A percentile compares a stretch with the other conserved stretches of the same genome.
Evolutionary conservation across 768 basidiomycete species (phyloP).

Genomic region (Serendipita sp.): DNA sequence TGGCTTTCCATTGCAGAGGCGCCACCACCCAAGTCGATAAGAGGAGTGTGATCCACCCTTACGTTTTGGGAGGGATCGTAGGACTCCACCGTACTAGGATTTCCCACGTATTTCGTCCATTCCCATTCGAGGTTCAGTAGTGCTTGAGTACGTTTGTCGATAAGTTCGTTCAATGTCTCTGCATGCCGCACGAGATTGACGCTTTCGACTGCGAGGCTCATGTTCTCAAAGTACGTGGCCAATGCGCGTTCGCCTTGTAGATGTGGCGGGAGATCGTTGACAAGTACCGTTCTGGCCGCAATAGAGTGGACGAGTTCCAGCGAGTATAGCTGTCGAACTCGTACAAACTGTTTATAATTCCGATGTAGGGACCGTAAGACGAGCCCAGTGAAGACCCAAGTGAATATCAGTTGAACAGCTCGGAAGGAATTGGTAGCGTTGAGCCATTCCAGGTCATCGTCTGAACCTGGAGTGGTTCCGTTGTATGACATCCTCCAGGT

Average conservation of each 20-base stretch:
- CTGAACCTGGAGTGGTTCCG: constrained; percentile 22
- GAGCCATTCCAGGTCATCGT: constrained; percentile 57
- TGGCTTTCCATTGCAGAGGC: constrained; percentile 36
- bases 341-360: constrained; percentile 79
- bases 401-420: constrained; percentile 79
- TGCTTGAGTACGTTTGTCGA: constrained; percentile 69
- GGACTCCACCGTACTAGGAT: constrained; percentile 71
- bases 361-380: constrained; percentile 74
- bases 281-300: constrained; percentile 81
- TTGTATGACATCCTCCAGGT: constrained; percentile 24
- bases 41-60: constrained; percentile 11
- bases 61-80: constrained; percentile 58
- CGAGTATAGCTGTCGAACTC: constrained; percentile 82
- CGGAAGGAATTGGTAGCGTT: constrained; percentile 82
- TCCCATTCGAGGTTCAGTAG: constrained; percentile 63
- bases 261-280: constrained; percentile 69
- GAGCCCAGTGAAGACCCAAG: constrained; percentile 81
- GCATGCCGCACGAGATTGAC: constrained; percentile 80
- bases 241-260: constrained; percentile 71
- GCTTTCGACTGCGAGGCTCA: constrained; percentile 79
- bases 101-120: constrained; percentile 87
- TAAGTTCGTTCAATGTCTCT: constrained; percentile 45
- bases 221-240: constrained; percentile 85
- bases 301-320: constrained; percentile 91
- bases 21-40: constrained; percentile 24